phyloP scores from a whole-genome alignment of 1,139 yeast species.

The Dujonia santamariae region DNA sequence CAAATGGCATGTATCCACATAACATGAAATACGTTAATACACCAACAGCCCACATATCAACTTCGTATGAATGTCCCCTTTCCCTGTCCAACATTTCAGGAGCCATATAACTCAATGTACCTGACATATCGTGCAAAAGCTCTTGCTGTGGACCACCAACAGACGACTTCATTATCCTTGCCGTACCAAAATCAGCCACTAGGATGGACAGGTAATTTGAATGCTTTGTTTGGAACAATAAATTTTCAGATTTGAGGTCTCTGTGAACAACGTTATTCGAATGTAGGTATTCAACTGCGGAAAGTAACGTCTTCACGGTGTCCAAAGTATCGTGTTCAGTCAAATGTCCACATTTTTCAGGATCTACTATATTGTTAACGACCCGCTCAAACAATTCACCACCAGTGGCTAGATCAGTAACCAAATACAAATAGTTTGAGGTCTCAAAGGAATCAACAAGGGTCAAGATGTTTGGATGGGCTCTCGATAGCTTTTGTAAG shows the following conservation, averaged over 20 bases:
- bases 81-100: slow-evolving; percentile 57
- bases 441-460: slow-evolving; percentile 73
- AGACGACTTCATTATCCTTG: slow-evolving; percentile 32
- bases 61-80: slow-evolving; percentile 55
- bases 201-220: slow-evolving; percentile 40
- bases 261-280: slow-evolving; percentile 35
- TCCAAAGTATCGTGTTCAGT: slow-evolving; percentile 48
- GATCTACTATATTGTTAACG: slow-evolving; percentile 35
- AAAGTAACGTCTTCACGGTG: slow-evolving; percentile 25
- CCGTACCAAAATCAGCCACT: slow-evolving; percentile 73
- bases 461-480: slow-evolving; percentile 53
- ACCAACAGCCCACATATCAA: slow-evolving; percentile 79
- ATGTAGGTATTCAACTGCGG: slow-evolving; percentile 31
- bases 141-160: no score
- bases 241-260: slow-evolving; percentile 42
- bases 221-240: slow-evolving; percentile 24
- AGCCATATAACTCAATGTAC: slow-evolving; percentile 76
- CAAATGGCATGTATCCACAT: slow-evolving; percentile 78
- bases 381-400: slow-evolving; percentile 70
- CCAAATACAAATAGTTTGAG: slow-evolving; percentile 51
- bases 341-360: neutral
- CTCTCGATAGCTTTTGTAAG: slow-evolving; percentile 43
- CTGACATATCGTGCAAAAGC: slow-evolving; percentile 41
- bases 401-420: slow-evolving; percentile 67
- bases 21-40: slow-evolving; percentile 69